These are phyloP conservation scores for Agaricales sp. DNA, from an alignment of 1,284 basidiomycete species.

Conservation along the genomic window DNA sequence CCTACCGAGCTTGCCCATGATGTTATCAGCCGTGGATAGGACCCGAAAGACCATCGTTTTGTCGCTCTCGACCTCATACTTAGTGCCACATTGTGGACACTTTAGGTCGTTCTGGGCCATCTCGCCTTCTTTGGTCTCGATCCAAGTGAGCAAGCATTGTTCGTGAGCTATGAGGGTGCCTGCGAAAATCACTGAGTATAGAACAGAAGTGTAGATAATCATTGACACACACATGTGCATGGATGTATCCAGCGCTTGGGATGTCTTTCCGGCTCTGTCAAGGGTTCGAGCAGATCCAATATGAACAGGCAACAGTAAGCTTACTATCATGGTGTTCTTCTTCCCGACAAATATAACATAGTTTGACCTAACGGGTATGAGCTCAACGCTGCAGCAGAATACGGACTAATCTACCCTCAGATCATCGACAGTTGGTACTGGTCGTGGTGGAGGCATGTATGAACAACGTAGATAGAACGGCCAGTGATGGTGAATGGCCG, in stretches of 20 bases:
- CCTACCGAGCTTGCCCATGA: background rate
- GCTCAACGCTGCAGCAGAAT: no score
- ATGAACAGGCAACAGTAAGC: no score
- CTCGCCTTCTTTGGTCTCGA: constrained; percentile 51
- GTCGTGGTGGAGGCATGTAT: no score
- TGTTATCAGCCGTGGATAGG: constrained; percentile 31
- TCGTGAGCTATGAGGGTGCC: constrained; percentile 68
- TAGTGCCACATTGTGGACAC: constrained; percentile 66
- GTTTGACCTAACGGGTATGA: constrained; percentile 65
- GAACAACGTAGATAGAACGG: no score
- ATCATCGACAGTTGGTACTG: background rate
- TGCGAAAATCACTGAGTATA: no score
- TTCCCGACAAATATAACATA: constrained; percentile 71
- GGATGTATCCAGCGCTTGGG: constrained; percentile 64
- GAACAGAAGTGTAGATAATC: no score
- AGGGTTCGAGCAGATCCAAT: no score
- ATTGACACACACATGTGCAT: constrained; percentile 53
- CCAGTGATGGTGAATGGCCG: no score
- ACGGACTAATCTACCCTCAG: no score
- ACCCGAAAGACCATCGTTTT: constrained; percentile 40
- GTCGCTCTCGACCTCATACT: constrained; percentile 57
- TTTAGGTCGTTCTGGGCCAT: constrained; percentile 52
- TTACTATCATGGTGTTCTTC: constrained; percentile 52
- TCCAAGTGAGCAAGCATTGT: constrained; percentile 67
- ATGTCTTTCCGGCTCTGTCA: constrained; percentile 31